Percentiles rank a stretch among this genome's conserved stretches.
Conservation (phyloP, 2,329 filamentous ascomycete species). For the Aspergillus sergii region DNA sequence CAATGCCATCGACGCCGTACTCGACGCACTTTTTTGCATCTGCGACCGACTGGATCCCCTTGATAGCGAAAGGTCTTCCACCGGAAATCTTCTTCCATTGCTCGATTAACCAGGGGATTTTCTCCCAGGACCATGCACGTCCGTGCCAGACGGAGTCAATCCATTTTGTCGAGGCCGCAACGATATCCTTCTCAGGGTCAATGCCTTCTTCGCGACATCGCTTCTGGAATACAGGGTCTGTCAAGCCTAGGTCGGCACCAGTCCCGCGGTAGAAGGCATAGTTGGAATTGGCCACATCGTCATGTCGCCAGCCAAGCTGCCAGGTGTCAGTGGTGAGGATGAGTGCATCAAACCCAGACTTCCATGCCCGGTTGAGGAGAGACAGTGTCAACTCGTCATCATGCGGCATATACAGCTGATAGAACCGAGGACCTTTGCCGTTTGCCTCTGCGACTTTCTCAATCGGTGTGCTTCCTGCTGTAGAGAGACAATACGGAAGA, state of each 20-base stretch:
- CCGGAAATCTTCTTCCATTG: slow-evolving; percentile 58
- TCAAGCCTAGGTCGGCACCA: slow-evolving; percentile 59
- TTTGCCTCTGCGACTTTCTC: slow-evolving; percentile 62
- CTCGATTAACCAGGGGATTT: slow-evolving; percentile 66
- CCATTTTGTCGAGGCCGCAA: slow-evolving; percentile 62
- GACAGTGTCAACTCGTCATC: slow-evolving; percentile 62
- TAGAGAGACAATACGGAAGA: slow-evolving; percentile 62
- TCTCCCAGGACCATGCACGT: slow-evolving; percentile 65
- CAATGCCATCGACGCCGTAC: slow-evolving; percentile 65
- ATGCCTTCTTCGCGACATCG: slow-evolving; percentile 55
- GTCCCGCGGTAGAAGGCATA: slow-evolving; percentile 66
- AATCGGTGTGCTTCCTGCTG: slow-evolving; percentile 59
- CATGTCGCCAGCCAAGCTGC: slow-evolving; percentile 64
- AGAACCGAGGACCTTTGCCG: slow-evolving; percentile 57
- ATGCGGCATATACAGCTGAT: slow-evolving; percentile 66
- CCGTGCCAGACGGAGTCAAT: slow-evolving; percentile 69
- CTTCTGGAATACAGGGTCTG: slow-evolving; percentile 62
- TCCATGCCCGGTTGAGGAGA: slow-evolving; percentile 57
- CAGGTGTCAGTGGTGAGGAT: slow-evolving; percentile 67
- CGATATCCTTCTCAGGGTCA: slow-evolving; percentile 54
- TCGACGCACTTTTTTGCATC: slow-evolving; percentile 66
- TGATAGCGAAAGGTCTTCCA: slow-evolving; percentile 63
- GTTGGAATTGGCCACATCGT: slow-evolving; percentile 59
- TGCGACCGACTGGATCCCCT: slow-evolving; percentile 68
- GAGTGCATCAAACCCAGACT: slow-evolving; percentile 59